Evolutionary conservation across 2,329 filamentous ascomycete genomes (phyloP).

Genomic region (Grosmannia huntii): DNA sequence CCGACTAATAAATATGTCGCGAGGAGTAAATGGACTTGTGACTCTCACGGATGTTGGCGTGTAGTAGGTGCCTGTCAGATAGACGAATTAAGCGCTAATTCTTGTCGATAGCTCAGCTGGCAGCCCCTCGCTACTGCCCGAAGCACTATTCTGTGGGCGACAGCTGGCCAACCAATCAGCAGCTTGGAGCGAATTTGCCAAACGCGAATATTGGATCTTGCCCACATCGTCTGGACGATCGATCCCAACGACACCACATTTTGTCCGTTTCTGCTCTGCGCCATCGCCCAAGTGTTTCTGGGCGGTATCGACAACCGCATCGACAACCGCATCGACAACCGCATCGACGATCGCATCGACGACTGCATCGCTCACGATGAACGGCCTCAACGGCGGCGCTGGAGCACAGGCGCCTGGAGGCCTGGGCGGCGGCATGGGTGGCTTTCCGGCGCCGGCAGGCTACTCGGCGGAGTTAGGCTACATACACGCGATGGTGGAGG

Average conservation of each 20-base stretch:
- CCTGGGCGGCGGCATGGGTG: slow-evolving; percentile 25
- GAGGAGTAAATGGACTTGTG: no score
- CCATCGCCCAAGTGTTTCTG: not conserved
- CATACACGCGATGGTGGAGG: slow-evolving; percentile 56
- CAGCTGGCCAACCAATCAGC: not conserved
- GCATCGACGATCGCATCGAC: not conserved
- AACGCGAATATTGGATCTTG: not conserved
- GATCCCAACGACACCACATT: not conserved
- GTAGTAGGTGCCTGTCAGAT: no score
- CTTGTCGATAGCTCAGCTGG: no score
- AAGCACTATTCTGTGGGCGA: not conserved
- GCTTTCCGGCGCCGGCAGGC: slow-evolving; percentile 49
- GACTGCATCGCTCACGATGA: slow-evolving; percentile 3
- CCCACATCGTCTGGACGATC: not conserved
- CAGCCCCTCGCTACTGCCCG: no score
- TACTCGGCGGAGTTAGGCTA: slow-evolving; percentile 57
- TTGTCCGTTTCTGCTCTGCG: not conserved
- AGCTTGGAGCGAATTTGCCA: not conserved
- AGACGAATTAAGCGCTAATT: no score
- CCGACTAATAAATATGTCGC: not conserved
- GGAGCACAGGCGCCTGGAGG: slow-evolving; percentile 14
- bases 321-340: not conserved
- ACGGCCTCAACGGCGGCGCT: slow-evolving; percentile 6
- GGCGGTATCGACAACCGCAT: not conserved
- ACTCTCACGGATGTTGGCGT: no score